phyloP scores from a whole-genome alignment of 345 rosid genomes.

The Salix brachista region DNA sequence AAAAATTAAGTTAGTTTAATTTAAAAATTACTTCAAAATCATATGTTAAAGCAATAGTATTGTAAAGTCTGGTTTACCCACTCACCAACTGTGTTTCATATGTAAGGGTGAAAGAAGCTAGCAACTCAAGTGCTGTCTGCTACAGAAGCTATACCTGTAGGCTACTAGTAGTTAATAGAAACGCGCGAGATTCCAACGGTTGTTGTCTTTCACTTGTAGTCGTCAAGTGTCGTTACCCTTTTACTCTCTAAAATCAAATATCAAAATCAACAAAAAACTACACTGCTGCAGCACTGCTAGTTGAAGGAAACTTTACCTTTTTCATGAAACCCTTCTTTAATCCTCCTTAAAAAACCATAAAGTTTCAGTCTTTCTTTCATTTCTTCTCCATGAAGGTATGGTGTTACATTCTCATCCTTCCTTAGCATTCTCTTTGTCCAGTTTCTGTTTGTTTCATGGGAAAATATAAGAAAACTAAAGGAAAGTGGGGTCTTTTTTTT shows the following conservation, averaged over 20 bases:
- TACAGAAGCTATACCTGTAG: no score
- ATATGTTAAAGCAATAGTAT: no score
- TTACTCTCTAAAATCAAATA: not conserved
- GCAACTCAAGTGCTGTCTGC: no score
- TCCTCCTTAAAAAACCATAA: not conserved
- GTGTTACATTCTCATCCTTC: not conserved
- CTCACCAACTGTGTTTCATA: no score
- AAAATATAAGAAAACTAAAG: not conserved
- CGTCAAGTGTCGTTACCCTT: not conserved
- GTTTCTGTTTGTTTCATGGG: conserved; percentile 4
- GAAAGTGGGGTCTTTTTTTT: not conserved
- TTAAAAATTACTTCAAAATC: no score
- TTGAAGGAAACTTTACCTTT: not conserved
- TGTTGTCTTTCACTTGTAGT: conserved; percentile 7
- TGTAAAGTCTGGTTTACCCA: no score
- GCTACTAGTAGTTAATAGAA: conserved; percentile 2
- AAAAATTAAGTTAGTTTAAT: no score
- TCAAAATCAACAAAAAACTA: not conserved
- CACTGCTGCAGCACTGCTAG: no score
- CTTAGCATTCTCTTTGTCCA: not conserved
- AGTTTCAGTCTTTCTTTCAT: not conserved
- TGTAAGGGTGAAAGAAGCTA: no score
- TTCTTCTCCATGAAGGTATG: conserved; percentile 11
- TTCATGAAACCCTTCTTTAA: conserved; percentile 1
- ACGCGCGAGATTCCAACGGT: conserved; percentile 4